phyloP scores from a whole-genome alignment of 2,329 filamentous ascomycete genomes.

The Cadophora sp. region DNA sequence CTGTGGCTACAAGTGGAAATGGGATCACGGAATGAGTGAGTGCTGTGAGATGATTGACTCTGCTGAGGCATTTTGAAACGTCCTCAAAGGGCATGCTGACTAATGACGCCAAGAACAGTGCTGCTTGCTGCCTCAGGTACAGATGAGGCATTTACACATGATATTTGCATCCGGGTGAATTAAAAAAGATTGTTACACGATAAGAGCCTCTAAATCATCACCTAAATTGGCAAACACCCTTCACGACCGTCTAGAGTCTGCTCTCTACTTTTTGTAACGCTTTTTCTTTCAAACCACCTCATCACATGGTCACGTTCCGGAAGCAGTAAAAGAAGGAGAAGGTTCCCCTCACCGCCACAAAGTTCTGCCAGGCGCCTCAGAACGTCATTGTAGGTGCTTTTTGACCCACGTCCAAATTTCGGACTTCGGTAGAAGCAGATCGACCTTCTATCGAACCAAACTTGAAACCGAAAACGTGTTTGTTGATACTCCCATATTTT shows the following conservation, averaged over 20 bases:
- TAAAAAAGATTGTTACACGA: neutral
- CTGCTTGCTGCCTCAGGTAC: neutral
- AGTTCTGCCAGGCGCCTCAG: neutral
- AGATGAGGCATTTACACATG: neutral
- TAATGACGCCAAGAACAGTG: neutral
- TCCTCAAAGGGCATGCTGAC: neutral
- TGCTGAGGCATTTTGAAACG: neutral
- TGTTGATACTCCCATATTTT: neutral
- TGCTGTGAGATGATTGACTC: neutral
- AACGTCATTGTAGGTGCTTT: neutral
- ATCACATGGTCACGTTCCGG: slow-evolving; percentile 1
- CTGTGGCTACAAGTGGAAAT: too few species aligned
- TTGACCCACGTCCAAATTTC: slow-evolving; percentile 12
- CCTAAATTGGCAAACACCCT: neutral
- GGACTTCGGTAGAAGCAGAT: slow-evolving; percentile 10
- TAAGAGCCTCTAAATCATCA: neutral
- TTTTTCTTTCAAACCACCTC: neutral
- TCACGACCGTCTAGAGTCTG: too few species aligned
- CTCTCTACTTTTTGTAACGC: neutral
- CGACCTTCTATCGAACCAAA: neutral
- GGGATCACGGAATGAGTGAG: too few species aligned
- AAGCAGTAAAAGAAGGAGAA: neutral
- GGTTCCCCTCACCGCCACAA: neutral
- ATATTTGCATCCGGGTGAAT: neutral
- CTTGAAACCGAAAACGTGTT: neutral